Conservation (phyloP, 2,329 filamentous ascomycete species). For the Alternaria triticina region DNA sequence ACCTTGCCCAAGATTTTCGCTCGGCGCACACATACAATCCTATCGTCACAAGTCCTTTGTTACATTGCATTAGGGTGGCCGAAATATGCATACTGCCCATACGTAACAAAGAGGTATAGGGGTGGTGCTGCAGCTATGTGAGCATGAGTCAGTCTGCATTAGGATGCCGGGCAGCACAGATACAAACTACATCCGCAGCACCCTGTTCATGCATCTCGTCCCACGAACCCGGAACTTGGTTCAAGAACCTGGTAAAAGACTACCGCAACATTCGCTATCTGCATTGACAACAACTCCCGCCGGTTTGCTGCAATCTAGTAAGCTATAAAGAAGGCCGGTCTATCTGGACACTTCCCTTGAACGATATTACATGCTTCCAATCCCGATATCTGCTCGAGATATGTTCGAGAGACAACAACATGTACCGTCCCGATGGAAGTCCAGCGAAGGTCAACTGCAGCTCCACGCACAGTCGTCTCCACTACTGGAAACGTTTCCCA, state of each 20-base stretch:
- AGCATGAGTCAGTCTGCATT: background rate
- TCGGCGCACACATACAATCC: background rate
- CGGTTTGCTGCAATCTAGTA: background rate
- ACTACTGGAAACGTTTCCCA: background rate
- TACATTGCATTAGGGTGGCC: background rate
- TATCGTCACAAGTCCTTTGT: background rate
- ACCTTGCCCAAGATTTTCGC: background rate
- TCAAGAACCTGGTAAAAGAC: background rate
- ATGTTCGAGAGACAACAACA: background rate
- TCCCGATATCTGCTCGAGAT: background rate
- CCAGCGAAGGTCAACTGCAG: background rate
- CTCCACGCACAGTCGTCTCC: background rate
- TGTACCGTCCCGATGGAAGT: background rate
- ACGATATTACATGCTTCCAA: background rate
- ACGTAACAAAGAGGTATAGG: background rate
- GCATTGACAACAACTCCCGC: background rate
- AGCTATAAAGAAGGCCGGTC: too few species aligned
- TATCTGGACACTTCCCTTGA: background rate
- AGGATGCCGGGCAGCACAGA: background rate
- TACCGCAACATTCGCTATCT: background rate
- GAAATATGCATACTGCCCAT: background rate
- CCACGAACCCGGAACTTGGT: background rate
- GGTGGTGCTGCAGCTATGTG: background rate
- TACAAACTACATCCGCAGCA: background rate
- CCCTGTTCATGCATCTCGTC: background rate